These are phyloP conservation scores for Metschnikowia baotianmanensis DNA, from an alignment of 805 yeast genomes.

Conservation along the genomic window DNA sequence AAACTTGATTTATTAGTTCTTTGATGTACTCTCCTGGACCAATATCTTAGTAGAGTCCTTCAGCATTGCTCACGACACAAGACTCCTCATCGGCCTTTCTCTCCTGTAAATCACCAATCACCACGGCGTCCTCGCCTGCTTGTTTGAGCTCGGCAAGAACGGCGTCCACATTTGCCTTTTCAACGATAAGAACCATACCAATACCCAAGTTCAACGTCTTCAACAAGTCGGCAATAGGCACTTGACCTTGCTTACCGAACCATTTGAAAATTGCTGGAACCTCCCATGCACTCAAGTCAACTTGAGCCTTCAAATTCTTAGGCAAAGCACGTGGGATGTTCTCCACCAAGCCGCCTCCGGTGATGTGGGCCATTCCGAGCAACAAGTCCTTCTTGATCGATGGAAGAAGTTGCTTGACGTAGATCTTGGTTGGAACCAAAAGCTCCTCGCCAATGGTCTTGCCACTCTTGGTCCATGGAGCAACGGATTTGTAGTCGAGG, in stretches of 20 bases:
- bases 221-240: constrained; percentile 78
- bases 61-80: constrained; percentile 49
- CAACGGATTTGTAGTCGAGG: constrained; percentile 65
- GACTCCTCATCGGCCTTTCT: constrained; percentile 50
- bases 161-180: constrained; percentile 58
- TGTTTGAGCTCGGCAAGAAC: constrained; percentile 52
- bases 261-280: constrained; percentile 90
- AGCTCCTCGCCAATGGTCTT: constrained; percentile 82
- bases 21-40: too few species aligned
- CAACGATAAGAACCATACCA: constrained; percentile 92
- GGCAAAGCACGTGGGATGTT: constrained; percentile 96
- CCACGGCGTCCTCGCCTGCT: constrained; percentile 73
- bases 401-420: constrained; percentile 85
- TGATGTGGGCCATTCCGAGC: constrained; percentile 91
- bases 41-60: constrained; percentile 17
- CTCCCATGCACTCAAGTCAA: constrained; percentile 79
- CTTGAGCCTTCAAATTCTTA: constrained; percentile 66
- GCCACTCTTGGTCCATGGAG: constrained; percentile 75
- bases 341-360: constrained; percentile 98
- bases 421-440: constrained; percentile 87
- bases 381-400: constrained; percentile 65
- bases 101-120: constrained; percentile 39
- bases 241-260: constrained; percentile 89
- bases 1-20: too few species aligned
- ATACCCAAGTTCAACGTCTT: constrained; percentile 95